A percentile compares a stretch with the other conserved stretches of the same genome.
phyloP scores from a whole-genome alignment of 2,329 filamentous ascomycete species.

The Stemphylium vesicarium region DNA sequence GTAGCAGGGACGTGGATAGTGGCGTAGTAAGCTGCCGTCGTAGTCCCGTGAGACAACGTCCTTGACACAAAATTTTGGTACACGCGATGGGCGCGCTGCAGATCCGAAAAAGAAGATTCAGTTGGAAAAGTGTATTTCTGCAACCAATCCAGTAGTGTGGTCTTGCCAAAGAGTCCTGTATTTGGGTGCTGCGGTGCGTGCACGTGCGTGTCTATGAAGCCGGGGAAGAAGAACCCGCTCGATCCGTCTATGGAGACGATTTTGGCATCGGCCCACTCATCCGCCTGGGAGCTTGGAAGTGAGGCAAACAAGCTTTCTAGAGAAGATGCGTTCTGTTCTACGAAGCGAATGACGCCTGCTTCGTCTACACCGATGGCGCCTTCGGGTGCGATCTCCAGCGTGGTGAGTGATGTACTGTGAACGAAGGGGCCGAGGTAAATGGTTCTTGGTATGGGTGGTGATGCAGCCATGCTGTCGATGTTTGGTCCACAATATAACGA shows the following conservation, averaged over 20 bases:
- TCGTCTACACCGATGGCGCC: constrained; percentile 60
- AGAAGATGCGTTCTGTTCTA: constrained; percentile 45
- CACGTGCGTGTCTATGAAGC: constrained; percentile 91
- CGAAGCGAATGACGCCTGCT: constrained; percentile 58
- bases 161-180: constrained; percentile 89
- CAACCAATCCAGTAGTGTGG: constrained; percentile 91
- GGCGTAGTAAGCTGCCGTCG: constrained; percentile 92
- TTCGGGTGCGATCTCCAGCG: constrained; percentile 57
- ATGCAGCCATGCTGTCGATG: constrained; percentile 37
- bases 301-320: constrained; percentile 23
- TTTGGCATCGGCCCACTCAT: constrained; percentile 50
- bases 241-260: constrained; percentile 51
- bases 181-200: constrained; percentile 97
- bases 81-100: constrained; percentile 68
- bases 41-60: constrained; percentile 89
- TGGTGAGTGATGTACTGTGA: constrained; percentile 57
- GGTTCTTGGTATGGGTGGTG: constrained; percentile 35
- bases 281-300: constrained; percentile 26
- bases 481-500: neutral
- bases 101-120: constrained; percentile 74
- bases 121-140: constrained; percentile 94
- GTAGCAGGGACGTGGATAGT: constrained; percentile 86
- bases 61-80: constrained; percentile 80
- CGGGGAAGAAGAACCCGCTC: constrained; percentile 80
- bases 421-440: constrained; percentile 69